A percentile compares a stretch with the other conserved stretches of the same genome.
Conservation (phyloP, 75 land plant genomes). For the Isoetes taiwanensis region DNA sequence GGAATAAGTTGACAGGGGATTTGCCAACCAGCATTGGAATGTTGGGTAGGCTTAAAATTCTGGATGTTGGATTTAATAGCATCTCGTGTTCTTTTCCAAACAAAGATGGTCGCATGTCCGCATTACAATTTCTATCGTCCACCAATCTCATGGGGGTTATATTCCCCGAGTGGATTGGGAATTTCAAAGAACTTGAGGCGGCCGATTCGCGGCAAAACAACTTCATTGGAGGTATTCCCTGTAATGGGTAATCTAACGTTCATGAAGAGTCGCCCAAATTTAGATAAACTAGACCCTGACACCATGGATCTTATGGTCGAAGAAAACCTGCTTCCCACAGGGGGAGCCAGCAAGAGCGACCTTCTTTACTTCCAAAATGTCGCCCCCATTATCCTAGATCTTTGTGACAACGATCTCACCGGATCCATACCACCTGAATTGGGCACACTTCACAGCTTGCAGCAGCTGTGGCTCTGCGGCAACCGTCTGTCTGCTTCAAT, state of each 20-base stretch:
- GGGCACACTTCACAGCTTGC: neutral
- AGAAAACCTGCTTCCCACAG: neutral
- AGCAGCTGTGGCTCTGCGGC: neutral
- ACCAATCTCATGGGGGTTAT: neutral
- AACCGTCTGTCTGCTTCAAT: too few species aligned
- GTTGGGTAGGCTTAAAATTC: neutral
- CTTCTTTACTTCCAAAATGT: neutral
- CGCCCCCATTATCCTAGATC: neutral
- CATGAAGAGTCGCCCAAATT: neutral
- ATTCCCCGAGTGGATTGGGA: neutral
- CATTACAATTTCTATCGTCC: neutral
- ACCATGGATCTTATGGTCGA: neutral
- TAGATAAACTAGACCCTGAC: neutral
- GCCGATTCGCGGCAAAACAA: neutral
- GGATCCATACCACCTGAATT: constrained; percentile 1
- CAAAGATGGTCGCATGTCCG: neutral
- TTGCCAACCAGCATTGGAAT: neutral
- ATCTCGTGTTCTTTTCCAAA: neutral
- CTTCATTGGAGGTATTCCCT: neutral
- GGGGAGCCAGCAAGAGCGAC: neutral
- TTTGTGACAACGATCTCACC: neutral
- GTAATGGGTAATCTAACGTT: neutral
- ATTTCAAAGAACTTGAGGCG: neutral
- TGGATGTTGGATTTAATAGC: neutral
- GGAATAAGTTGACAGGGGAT: neutral